A percentile compares a stretch with the other conserved stretches of the same genome.
Conservation (phyloP, 768 basidiomycete genomes). For the Heimioporus sp. region DNA sequence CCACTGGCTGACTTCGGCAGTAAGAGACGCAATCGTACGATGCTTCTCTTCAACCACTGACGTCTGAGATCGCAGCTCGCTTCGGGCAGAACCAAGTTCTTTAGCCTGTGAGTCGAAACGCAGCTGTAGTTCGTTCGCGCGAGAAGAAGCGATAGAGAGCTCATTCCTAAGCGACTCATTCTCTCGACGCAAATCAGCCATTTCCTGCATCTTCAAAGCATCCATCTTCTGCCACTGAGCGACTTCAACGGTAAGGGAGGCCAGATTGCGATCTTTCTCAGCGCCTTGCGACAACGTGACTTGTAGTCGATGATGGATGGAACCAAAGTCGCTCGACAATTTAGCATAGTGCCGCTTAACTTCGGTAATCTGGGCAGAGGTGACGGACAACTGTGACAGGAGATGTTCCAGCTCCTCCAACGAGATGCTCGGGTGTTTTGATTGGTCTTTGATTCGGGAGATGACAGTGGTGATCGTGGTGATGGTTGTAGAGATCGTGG, state of each 20-base stretch:
- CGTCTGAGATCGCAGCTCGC: neutral
- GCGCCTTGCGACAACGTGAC: neutral
- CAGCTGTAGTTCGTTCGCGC: neutral
- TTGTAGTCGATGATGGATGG: neutral
- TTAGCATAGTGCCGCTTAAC: neutral
- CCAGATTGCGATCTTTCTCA: neutral
- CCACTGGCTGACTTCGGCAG: neutral
- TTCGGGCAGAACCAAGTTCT: neutral
- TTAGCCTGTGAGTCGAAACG: neutral
- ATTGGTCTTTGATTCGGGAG: slow-evolving; percentile 3
- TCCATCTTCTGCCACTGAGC: neutral
- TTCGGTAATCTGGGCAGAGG: neutral
- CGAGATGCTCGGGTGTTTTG: neutral
- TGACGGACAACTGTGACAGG: neutral
- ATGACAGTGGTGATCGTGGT: neutral
- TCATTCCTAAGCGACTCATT: slow-evolving; percentile 1
- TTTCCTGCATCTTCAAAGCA: neutral
- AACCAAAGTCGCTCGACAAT: neutral
- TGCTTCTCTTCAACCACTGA: neutral
- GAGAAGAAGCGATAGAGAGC: neutral
- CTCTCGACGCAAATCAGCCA: neutral
- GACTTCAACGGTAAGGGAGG: neutral
- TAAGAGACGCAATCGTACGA: neutral
- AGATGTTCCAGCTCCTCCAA: slow-evolving; percentile 5
- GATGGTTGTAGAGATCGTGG: neutral